Percentiles rank a stretch among this genome's conserved stretches.
Evolutionary conservation across 1,284 basidiomycete species (phyloP).

Genomic region (Lignosus rhinocerotis): DNA sequence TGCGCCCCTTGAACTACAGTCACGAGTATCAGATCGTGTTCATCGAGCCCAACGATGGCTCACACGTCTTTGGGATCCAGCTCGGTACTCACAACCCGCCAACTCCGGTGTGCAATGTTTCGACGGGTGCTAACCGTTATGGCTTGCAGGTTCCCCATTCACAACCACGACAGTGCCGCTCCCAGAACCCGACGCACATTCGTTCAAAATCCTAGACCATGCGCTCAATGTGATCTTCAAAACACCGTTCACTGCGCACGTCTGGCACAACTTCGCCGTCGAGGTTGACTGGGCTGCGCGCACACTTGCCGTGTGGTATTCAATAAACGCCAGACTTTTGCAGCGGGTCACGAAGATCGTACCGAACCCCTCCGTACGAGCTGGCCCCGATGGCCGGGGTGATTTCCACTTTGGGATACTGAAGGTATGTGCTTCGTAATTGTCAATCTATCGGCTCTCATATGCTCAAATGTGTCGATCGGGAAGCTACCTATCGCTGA

Average conservation of each 20-base stretch:
- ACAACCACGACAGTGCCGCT: conserved; percentile 47
- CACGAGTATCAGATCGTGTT: conserved; percentile 68
- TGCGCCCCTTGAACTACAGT: conserved; percentile 46
- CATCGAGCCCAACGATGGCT: conserved; percentile 58
- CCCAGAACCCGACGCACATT: conserved; percentile 42
- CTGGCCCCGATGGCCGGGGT: conserved; percentile 49
- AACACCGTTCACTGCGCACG: conserved; percentile 43
- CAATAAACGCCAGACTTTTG: conserved; percentile 40
- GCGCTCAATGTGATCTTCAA: conserved; percentile 50
- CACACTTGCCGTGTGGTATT: conserved; percentile 54
- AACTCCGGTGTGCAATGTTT: neutral
- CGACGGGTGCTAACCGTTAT: neutral
- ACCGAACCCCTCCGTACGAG: conserved; percentile 41
- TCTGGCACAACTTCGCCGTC: conserved; percentile 64
- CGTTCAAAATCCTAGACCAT: conserved; percentile 55
- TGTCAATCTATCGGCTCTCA: neutral
- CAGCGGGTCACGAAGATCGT: conserved; percentile 41
- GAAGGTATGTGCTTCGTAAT: conserved; percentile 41
- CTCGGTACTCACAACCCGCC: conserved; percentile 40
- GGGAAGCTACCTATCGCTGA: conserved; percentile 54
- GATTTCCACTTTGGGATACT: conserved; percentile 61
- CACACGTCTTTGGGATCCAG: conserved; percentile 58
- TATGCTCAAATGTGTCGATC: neutral
- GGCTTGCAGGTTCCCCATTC: conserved; percentile 51
- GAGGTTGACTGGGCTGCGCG: conserved; percentile 55